Evolutionary conservation across 164 flowering plant species (phyloP).

Genomic region (grape (Vitis vinifera)): ASM3070453v1 NC_081823.1:255501-256000

Average conservation of each 20-base stretch:
- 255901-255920: neutral
- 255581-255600: neutral
- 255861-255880: neutral
- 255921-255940: neutral
- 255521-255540: no score
- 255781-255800: neutral
- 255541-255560: neutral
- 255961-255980: neutral
- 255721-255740: conserved; percentile 8
- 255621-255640: conserved; percentile 45
- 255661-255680: neutral
- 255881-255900: neutral
- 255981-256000: neutral
- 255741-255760: neutral
- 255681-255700: conserved; percentile 3
- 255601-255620: neutral
- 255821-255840: conserved; percentile 1
- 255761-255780: neutral
- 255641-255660: conserved; percentile 37
- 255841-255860: neutral
- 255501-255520: neutral
- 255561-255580: neutral
- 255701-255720: neutral
- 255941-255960: no score
- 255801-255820: neutral